Percentiles rank a stretch among this genome's conserved stretches.
Evolutionary conservation across 1,284 basidiomycete genomes (phyloP).

Genomic region (Heterobasidion annosum): DNA sequence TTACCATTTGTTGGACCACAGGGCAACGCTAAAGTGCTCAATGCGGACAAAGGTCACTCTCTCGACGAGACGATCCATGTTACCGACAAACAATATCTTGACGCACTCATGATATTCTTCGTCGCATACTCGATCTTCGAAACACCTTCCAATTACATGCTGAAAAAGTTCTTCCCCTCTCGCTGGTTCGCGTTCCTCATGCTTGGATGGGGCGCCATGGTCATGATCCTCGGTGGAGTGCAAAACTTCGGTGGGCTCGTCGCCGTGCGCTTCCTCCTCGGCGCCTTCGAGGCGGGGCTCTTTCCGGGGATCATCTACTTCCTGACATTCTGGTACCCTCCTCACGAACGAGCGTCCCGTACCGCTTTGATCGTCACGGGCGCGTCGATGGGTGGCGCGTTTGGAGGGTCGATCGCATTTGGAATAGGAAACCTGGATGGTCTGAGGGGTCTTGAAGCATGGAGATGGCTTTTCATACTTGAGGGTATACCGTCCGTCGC

Average conservation of each 20-base stretch:
- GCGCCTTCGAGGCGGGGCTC: constrained; percentile 21
- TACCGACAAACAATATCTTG: constrained; percentile 22
- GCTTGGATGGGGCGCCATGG: constrained; percentile 32
- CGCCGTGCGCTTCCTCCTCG: constrained; percentile 19
- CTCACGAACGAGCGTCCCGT: constrained; percentile 28
- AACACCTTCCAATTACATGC: constrained; percentile 29
- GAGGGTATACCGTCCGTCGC: constrained; percentile 35
- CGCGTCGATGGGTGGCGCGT: constrained; percentile 31
- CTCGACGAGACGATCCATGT: constrained; percentile 21
- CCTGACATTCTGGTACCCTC: constrained; percentile 30
- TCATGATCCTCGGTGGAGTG: constrained; percentile 24
- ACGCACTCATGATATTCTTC: constrained; percentile 30
- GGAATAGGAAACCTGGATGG: constrained; percentile 25
- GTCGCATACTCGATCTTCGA: constrained; percentile 27
- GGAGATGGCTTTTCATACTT: constrained; percentile 35
- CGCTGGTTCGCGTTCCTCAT: constrained; percentile 27
- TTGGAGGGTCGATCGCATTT: constrained; percentile 32
- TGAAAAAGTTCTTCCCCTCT: constrained; percentile 31
- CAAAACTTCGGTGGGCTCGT: constrained; percentile 23
- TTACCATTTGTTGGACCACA: background rate
- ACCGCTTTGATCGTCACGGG: constrained; percentile 29
- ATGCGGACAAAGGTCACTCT: constrained; percentile 22
- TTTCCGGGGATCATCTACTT: constrained; percentile 23
- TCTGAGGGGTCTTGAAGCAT: constrained; percentile 21
- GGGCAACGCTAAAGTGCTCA: constrained; percentile 29